These are phyloP conservation scores for Trichoderma virens DNA, from an alignment of 495 filamentous ascomycete species.

Conservation along the genomic window DNA sequence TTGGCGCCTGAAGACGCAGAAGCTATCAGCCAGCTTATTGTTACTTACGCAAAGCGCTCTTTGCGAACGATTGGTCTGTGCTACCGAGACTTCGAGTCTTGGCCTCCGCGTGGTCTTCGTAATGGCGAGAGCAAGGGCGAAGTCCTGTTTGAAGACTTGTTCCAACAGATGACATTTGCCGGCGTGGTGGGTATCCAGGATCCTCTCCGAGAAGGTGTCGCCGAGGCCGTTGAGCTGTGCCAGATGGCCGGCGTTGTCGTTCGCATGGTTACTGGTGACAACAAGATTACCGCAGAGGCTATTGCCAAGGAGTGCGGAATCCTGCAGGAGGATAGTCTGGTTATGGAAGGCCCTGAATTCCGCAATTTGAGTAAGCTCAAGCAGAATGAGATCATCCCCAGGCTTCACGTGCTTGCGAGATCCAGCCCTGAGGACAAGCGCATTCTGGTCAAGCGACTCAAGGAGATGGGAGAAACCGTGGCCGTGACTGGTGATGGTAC, in stretches of 20 bases:
- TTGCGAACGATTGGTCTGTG: slow-evolving; percentile 80
- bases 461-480: slow-evolving; percentile 69
- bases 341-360: slow-evolving; percentile 82
- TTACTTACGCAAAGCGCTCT: slow-evolving; percentile 70
- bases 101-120: slow-evolving; percentile 67
- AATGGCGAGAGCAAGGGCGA: slow-evolving; percentile 54
- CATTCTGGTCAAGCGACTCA: slow-evolving; percentile 66
- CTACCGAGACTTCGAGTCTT: slow-evolving; percentile 82
- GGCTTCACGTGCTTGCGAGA: slow-evolving; percentile 74
- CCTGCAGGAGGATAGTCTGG: slow-evolving; percentile 59
- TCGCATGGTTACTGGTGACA: slow-evolving; percentile 90
- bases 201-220: slow-evolving; percentile 73
- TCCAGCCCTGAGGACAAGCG: slow-evolving; percentile 87
- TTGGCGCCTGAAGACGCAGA: slow-evolving; percentile 52
- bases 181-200: slow-evolving; percentile 84
- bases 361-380: slow-evolving; percentile 62
- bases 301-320: slow-evolving; percentile 83
- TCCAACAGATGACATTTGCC: slow-evolving; percentile 70
- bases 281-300: slow-evolving; percentile 70
- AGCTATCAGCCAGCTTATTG: slow-evolving; percentile 58
- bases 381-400: slow-evolving; percentile 66
- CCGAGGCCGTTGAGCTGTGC: slow-evolving; percentile 64
- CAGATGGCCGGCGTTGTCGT: slow-evolving; percentile 73
- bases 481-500: slow-evolving; percentile 86
- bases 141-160: slow-evolving; percentile 53